Conservation (phyloP, 2,329 filamentous ascomycete genomes). For the Cytospora piceicola region DNA sequence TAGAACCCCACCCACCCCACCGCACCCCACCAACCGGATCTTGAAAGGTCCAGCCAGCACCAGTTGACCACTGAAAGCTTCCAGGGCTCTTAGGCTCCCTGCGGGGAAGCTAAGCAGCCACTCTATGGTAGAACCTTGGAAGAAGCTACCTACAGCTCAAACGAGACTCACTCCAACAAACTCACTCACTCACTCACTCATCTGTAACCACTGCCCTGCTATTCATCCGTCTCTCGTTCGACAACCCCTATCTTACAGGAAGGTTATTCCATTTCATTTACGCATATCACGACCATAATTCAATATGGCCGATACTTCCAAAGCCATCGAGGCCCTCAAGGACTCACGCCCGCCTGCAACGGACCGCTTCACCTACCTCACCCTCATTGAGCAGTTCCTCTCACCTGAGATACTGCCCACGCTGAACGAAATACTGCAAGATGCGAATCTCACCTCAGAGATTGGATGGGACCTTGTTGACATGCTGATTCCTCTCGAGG, state of each 20-base stretch:
- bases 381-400: constrained; percentile 75
- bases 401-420: constrained; percentile 67
- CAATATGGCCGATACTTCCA: constrained; percentile 40
- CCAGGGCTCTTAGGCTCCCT: neutral
- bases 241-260: neutral
- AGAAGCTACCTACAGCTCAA: constrained; percentile 2
- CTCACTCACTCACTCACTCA: neutral
- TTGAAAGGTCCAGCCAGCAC: neutral
- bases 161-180: neutral
- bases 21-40: neutral
- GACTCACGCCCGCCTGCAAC: constrained; percentile 56
- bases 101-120: neutral
- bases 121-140: neutral
- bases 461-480: constrained; percentile 86
- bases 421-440: constrained; percentile 59
- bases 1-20: neutral
- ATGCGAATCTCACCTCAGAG: constrained; percentile 73
- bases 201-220: neutral
- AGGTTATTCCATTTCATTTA: neutral
- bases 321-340: constrained; percentile 50
- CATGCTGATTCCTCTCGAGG: constrained; percentile 69
- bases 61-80: neutral
- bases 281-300: neutral
- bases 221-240: neutral
- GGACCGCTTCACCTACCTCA: constrained; percentile 77